Conservation (phyloP, 352 stramenopile genomes). For the Halophytophthora batemanensis region DNA sequence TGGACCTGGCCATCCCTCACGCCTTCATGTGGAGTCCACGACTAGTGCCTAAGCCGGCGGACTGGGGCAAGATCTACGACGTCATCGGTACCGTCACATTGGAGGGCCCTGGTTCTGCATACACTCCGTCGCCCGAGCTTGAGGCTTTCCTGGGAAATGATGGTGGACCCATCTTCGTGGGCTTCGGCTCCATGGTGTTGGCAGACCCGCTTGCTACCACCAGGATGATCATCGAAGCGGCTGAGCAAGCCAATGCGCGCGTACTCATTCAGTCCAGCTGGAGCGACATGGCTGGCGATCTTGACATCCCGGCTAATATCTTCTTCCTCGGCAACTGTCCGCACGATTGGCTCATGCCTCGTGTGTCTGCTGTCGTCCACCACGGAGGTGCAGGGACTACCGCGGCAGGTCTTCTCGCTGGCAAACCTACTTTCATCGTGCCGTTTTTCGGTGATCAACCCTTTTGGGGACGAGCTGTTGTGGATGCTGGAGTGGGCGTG, state of each 20-base stretch:
- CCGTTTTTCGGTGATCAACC: conserved; percentile 95
- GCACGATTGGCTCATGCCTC: conserved; percentile 92
- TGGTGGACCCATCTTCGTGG: conserved; percentile 88
- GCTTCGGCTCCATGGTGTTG: conserved; percentile 94
- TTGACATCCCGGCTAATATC: conserved; percentile 48
- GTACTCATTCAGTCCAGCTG: conserved; percentile 91
- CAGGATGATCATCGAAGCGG: conserved; percentile 86
- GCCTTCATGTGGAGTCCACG: conserved; percentile 88
- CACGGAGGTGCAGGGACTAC: conserved; percentile 88
- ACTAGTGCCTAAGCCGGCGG: conserved; percentile 85
- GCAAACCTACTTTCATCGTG: conserved; percentile 92
- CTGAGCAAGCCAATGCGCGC: conserved; percentile 50
- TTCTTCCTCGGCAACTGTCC: conserved; percentile 69
- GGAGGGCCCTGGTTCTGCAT: conserved; percentile 35
- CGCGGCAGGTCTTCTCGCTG: conserved; percentile 86
- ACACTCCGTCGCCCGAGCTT: conserved; percentile 56
- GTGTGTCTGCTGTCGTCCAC: conserved; percentile 84
- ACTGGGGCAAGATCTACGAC: conserved; percentile 88
- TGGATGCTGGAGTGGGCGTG: conserved; percentile 79
- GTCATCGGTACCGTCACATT: conserved; percentile 85
- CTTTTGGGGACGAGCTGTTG: conserved; percentile 91
- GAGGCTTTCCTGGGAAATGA: conserved; percentile 61
- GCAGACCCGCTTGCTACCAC: conserved; percentile 65
- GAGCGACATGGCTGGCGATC: conserved; percentile 66
- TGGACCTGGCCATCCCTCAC: conserved; percentile 78